A percentile compares a stretch with the other conserved stretches of the same genome.
These are phyloP conservation scores for Clohesyomyces aquaticus DNA, from an alignment of 495 filamentous ascomycete species.

Conservation along the genomic window DNA sequence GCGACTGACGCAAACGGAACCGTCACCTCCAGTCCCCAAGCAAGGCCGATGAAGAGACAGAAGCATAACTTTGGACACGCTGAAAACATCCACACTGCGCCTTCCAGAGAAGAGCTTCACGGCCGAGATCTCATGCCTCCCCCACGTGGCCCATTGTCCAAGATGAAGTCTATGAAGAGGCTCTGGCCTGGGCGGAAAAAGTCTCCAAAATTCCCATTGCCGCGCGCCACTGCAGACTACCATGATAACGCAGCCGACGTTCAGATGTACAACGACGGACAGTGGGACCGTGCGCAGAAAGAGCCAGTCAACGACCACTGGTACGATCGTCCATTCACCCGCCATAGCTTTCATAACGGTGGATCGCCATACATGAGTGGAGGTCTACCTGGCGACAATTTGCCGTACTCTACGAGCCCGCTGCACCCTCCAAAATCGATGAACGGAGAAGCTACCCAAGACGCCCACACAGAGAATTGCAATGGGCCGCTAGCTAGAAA, in stretches of 20 bases:
- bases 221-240: background rate
- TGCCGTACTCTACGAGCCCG: background rate
- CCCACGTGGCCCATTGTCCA: slow-evolving; percentile 25
- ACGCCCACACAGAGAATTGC: slow-evolving; percentile 5
- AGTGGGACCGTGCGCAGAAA: background rate
- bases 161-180: slow-evolving; percentile 16
- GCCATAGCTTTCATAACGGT: background rate
- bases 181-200: slow-evolving; percentile 19
- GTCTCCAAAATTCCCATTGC: background rate
- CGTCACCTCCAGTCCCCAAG: slow-evolving; percentile 1
- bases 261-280: slow-evolving; percentile 7
- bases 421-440: too few species aligned
- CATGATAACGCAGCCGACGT: background rate
- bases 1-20: background rate
- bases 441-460: background rate
- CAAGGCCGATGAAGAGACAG: slow-evolving; percentile 15
- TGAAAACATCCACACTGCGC: slow-evolving; percentile 8
- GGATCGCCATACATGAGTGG: background rate
- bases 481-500: background rate
- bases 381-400: background rate
- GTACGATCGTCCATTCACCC: background rate
- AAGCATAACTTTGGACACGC: slow-evolving; percentile 10
- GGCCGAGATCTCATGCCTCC: slow-evolving; percentile 46
- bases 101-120: background rate
- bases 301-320: background rate